A percentile compares a stretch with the other conserved stretches of the same genome.
These are phyloP conservation scores for Penicillium paradoxum DNA, from an alignment of 495 filamentous ascomycete genomes.

Conservation along the genomic window DNA sequence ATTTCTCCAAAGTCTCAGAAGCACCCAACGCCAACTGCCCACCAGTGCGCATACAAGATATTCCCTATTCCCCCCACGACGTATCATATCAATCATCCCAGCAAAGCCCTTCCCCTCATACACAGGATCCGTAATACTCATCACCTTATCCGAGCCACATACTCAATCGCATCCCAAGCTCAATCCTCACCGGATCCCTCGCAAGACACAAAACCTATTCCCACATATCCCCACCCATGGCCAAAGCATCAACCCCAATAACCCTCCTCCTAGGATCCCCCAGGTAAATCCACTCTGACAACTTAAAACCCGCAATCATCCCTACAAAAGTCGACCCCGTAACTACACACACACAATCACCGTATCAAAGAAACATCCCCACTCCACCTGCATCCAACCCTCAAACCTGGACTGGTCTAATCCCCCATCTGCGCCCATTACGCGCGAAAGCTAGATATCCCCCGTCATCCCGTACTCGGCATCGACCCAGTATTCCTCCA, in stretches of 20 bases:
- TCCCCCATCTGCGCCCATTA: conserved; percentile 63
- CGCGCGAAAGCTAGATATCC: conserved; percentile 57
- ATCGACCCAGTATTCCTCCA: conserved; percentile 54
- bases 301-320: conserved; percentile 60
- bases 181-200: conserved; percentile 53
- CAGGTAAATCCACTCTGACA: conserved; percentile 40
- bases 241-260: conserved; percentile 59
- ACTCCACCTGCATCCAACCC: conserved; percentile 52
- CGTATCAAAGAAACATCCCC: conserved; percentile 55
- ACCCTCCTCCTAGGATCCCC: conserved; percentile 40
- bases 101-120: conserved; percentile 66
- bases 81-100: conserved; percentile 60
- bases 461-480: conserved; percentile 51
- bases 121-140: conserved; percentile 63
- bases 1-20: conserved; percentile 38
- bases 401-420: conserved; percentile 52
- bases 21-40: conserved; percentile 60
- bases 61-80: conserved; percentile 52
- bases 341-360: conserved; percentile 57
- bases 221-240: conserved; percentile 49
- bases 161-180: conserved; percentile 56
- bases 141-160: conserved; percentile 57
- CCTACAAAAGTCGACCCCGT: conserved; percentile 60
- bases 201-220: conserved; percentile 59
- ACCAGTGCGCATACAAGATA: conserved; percentile 60